Conservation (phyloP, 148 eudicot species). For the Arctostaphylos glauca region DNA sequence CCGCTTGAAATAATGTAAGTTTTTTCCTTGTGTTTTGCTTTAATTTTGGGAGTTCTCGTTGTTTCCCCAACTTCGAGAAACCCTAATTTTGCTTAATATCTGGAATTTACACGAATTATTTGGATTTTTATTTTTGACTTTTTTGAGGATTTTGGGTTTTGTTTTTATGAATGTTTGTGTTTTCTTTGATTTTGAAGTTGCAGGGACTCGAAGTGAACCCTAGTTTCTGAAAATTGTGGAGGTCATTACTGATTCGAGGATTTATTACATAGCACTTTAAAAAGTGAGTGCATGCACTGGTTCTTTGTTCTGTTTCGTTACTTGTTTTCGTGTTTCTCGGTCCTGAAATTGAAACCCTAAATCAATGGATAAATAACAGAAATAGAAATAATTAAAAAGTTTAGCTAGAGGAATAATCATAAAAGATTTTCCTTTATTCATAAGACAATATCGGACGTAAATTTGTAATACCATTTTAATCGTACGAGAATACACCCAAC, state of each 20-base stretch:
- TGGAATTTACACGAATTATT: not conserved
- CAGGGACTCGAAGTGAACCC: slow-evolving; percentile 1
- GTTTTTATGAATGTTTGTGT: not conserved
- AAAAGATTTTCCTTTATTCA: no score
- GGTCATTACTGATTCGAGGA: not conserved
- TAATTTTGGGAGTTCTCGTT: not conserved
- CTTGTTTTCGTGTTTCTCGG: not conserved
- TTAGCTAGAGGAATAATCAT: not conserved
- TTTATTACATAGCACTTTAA: not conserved
- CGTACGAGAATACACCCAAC: not conserved
- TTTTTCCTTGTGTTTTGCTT: not conserved
- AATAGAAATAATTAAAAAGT: not conserved
- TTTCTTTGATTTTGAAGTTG: not conserved
- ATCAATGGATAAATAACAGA: not conserved
- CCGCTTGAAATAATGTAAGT: slow-evolving; percentile 10
- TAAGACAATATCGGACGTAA: not conserved
- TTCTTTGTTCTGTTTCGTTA: not conserved
- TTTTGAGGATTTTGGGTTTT: not conserved
- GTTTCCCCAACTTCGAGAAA: slow-evolving; percentile 9
- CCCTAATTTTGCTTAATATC: not conserved
- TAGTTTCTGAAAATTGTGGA: not conserved
- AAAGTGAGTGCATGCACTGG: not conserved
- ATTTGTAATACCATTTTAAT: not conserved
- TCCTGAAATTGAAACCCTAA: not conserved
- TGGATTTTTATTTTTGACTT: not conserved